These are phyloP conservation scores for Pythium folliculosum DNA, from an alignment of 352 stramenopile genomes.

Conservation along the genomic window DNA sequence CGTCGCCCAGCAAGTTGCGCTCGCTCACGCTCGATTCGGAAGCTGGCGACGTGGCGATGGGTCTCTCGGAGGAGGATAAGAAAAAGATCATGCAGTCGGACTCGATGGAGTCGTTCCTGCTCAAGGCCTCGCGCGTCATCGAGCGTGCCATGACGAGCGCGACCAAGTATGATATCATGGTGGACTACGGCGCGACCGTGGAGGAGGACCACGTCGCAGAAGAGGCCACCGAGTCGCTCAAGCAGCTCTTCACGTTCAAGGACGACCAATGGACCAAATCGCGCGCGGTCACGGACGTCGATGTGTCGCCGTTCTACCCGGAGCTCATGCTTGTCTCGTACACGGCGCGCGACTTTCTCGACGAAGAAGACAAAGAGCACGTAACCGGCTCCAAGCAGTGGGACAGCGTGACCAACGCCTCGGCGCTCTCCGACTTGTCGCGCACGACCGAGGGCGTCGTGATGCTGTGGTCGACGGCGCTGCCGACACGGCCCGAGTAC, in stretches of 20 bases:
- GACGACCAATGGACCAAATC: conserved; percentile 84
- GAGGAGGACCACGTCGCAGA: conserved; percentile 59
- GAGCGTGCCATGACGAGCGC: conserved; percentile 78
- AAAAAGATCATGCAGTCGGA: conserved; percentile 73
- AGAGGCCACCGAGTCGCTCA: conserved; percentile 65
- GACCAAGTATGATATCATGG: conserved; percentile 83
- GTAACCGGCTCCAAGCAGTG: conserved; percentile 51
- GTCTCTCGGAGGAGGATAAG: conserved; percentile 59
- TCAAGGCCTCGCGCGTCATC: conserved; percentile 76
- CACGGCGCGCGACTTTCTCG: conserved; percentile 67
- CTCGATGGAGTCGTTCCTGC: conserved; percentile 75
- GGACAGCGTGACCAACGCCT: conserved; percentile 64
- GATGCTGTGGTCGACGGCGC: conserved; percentile 82
- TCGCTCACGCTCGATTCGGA: conserved; percentile 48
- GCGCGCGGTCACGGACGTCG: conserved; percentile 80
- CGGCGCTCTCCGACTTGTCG: conserved; percentile 51
- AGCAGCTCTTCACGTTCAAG: conserved; percentile 68
- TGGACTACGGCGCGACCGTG: conserved; percentile 79
- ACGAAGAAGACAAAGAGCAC: conserved; percentile 69
- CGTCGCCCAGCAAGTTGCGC: conserved; percentile 43
- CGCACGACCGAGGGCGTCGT: conserved; percentile 78
- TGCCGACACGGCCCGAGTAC: conserved; percentile 80
- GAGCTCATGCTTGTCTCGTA: conserved; percentile 77
- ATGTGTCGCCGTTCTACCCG: conserved; percentile 82
- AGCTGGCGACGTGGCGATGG: conserved; percentile 26